These are phyloP conservation scores for Stagonosporopsis tanaceti DNA, from an alignment of 2,329 filamentous ascomycete species.

Conservation along the genomic window DNA sequence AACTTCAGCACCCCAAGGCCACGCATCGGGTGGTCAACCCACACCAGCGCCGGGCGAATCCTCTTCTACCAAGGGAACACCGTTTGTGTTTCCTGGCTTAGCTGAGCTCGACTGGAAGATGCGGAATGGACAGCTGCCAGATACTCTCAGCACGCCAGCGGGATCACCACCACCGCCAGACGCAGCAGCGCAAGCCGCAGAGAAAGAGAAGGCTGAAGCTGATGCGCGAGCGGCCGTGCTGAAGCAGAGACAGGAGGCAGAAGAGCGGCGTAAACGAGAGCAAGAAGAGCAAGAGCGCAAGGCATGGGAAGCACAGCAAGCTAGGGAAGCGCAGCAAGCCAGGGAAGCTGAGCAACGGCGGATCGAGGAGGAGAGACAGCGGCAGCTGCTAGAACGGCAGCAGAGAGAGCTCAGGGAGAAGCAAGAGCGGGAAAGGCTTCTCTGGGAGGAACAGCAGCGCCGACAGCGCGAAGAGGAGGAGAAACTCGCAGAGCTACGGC, in stretches of 20 bases:
- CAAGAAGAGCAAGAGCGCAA: slow-evolving; percentile 14
- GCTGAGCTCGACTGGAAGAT: slow-evolving; percentile 2
- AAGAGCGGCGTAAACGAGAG: slow-evolving; percentile 19
- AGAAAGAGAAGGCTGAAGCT: slow-evolving; percentile 26
- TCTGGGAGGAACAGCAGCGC: slow-evolving; percentile 31
- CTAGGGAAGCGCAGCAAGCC: slow-evolving; percentile 29
- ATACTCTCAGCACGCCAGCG: slow-evolving; percentile 14
- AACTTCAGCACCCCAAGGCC: neutral
- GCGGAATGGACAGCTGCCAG: slow-evolving; percentile 1
- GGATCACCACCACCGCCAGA: slow-evolving; percentile 22
- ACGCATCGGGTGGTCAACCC: neutral
- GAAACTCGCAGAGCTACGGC: slow-evolving; percentile 22
- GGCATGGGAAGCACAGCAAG: slow-evolving; percentile 23
- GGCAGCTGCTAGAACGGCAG: slow-evolving; percentile 23
- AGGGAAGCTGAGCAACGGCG: slow-evolving; percentile 31
- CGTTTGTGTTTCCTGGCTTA: slow-evolving; percentile 21
- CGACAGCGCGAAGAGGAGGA: slow-evolving; percentile 32
- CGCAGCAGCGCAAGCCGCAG: slow-evolving; percentile 20
- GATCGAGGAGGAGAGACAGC: slow-evolving; percentile 26
- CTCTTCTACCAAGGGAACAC: neutral
- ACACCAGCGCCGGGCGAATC: neutral
- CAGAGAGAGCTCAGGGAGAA: slow-evolving; percentile 23
- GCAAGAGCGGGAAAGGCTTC: slow-evolving; percentile 31
- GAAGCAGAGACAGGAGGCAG: slow-evolving; percentile 20
- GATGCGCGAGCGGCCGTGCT: slow-evolving; percentile 22